A percentile compares a stretch with the other conserved stretches of the same genome.
Evolutionary conservation across 768 basidiomycete genomes (phyloP).

Genomic region (Cystofilobasidium ferigula): DNA sequence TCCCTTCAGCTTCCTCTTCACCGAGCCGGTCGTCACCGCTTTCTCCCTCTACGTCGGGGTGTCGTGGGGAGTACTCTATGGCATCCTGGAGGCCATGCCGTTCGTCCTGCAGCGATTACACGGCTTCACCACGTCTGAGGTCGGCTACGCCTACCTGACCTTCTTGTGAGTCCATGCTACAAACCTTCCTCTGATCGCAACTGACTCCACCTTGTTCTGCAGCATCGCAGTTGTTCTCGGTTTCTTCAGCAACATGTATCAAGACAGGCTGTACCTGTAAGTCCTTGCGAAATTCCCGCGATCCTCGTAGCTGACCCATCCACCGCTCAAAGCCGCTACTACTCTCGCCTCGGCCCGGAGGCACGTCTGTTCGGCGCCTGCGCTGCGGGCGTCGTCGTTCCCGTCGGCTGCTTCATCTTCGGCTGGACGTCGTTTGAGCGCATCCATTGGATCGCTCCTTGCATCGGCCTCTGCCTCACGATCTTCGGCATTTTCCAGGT

Average conservation of each 20-base stretch:
- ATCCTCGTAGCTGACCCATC: neutral
- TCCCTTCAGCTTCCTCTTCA: slow-evolving; percentile 45
- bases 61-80: slow-evolving; percentile 61
- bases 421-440: slow-evolving; percentile 52
- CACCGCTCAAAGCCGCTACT: slow-evolving; percentile 16
- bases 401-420: slow-evolving; percentile 44
- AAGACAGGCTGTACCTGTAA: slow-evolving; percentile 34
- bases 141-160: slow-evolving; percentile 52
- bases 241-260: slow-evolving; percentile 31
- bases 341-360: slow-evolving; percentile 33
- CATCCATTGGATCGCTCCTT: slow-evolving; percentile 54
- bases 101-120: slow-evolving; percentile 51
- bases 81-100: slow-evolving; percentile 37
- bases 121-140: slow-evolving; percentile 50
- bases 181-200: neutral
- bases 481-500: slow-evolving; percentile 30
- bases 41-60: slow-evolving; percentile 42
- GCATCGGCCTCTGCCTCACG: slow-evolving; percentile 48
- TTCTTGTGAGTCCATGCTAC: slow-evolving; percentile 38
- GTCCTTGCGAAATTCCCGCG: neutral
- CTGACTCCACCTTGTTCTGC: neutral
- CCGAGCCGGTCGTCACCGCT: slow-evolving; percentile 62
- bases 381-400: slow-evolving; percentile 42
- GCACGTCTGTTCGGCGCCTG: slow-evolving; percentile 32
- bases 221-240: slow-evolving; percentile 32